These are phyloP conservation scores for Ophiosphaerella korrae DNA, from an alignment of 2,329 filamentous ascomycete species.

Conservation along the genomic window DNA sequence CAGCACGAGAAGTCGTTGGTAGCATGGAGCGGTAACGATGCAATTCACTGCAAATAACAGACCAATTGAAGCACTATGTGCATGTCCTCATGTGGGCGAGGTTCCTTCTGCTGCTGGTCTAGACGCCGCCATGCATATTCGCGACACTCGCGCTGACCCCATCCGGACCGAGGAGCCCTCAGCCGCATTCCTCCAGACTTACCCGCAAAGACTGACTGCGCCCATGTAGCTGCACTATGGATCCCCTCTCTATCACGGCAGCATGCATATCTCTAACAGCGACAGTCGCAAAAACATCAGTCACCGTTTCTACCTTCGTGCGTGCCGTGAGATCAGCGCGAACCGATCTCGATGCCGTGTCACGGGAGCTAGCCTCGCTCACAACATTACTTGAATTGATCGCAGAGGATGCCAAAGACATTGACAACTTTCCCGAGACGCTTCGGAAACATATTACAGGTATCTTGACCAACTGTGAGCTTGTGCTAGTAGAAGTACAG, in stretches of 20 bases:
- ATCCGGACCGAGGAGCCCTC: too few relatives aligned
- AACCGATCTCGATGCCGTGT: conserved; percentile 10
- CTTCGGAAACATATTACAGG: conserved; percentile 3
- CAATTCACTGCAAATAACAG: too few relatives aligned
- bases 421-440: conserved; percentile 1
- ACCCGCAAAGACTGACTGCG: too few relatives aligned
- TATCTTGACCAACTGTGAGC: conserved; percentile 1
- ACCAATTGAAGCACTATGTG: too few relatives aligned
- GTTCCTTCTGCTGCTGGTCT: too few relatives aligned
- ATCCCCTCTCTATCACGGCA: conserved; percentile 1
- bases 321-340: conserved; percentile 3
- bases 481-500: conserved; percentile 2
- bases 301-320: conserved; percentile 4
- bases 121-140: too few relatives aligned
- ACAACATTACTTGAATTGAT: conserved; percentile 11
- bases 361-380: conserved; percentile 11
- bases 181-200: too few relatives aligned
- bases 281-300: conserved; percentile 1
- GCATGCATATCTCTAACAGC: conserved; percentile 1
- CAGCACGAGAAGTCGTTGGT: too few relatives aligned
- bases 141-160: too few relatives aligned
- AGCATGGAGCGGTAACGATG: too few relatives aligned
- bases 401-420: conserved; percentile 8
- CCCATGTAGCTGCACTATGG: neutral
- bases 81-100: too few relatives aligned